These are phyloP conservation scores for Kwoniella botswanensis DNA, from an alignment of 768 basidiomycete genomes.

Conservation along the genomic window DNA sequence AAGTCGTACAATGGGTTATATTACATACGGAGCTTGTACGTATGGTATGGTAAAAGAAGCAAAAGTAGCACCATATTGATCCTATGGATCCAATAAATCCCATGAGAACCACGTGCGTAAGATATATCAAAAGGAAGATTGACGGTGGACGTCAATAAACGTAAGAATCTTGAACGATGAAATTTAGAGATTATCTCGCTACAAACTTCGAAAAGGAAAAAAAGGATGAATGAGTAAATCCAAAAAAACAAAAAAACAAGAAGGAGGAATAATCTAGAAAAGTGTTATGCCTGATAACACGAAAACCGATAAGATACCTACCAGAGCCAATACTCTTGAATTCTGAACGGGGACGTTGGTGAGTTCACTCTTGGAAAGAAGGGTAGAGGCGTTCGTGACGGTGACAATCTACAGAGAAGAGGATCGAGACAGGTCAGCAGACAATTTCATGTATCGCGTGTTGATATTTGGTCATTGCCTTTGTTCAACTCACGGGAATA, in stretches of 20 bases:
- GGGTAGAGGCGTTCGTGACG: constrained; percentile 19
- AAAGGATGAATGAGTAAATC: neutral
- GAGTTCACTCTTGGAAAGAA: constrained; percentile 13
- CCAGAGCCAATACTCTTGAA: neutral
- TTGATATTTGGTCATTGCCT: too few relatives aligned
- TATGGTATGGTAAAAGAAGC: too few relatives aligned
- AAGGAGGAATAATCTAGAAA: neutral
- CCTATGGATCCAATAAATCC: too few relatives aligned
- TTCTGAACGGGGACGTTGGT: neutral
- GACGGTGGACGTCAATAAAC: too few relatives aligned
- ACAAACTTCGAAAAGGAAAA: neutral
- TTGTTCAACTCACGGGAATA: constrained; percentile 31
- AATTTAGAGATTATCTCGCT: neutral
- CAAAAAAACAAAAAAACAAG: neutral
- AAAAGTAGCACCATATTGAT: too few relatives aligned
- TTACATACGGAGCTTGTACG: too few relatives aligned
- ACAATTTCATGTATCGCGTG: too few relatives aligned
- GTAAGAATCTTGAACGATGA: too few relatives aligned
- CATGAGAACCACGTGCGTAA: too few relatives aligned
- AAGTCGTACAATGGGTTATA: too few relatives aligned
- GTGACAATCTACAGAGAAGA: constrained; percentile 6
- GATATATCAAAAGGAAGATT: too few relatives aligned
- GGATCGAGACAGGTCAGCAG: neutral
- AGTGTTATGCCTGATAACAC: neutral
- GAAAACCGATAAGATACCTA: neutral